Conservation (phyloP, 176 grass and related monocot genomes). For the Cenchrus purpureus region DNA sequence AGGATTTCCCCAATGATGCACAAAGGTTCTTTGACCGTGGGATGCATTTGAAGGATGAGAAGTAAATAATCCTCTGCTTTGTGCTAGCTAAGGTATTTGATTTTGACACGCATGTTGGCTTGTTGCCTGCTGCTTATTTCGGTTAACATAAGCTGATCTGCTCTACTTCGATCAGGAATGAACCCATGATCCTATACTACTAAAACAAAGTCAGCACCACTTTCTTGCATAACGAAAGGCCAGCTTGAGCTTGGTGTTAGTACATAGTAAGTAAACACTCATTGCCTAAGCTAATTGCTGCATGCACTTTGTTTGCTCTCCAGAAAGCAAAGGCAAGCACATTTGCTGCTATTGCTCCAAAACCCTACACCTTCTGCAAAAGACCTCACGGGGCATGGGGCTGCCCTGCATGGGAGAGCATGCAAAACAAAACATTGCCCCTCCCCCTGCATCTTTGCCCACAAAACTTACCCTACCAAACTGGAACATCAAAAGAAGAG, state of each 20-base stretch:
- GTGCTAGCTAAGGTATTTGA: neutral
- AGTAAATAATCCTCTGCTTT: neutral
- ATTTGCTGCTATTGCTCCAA: constrained; percentile 48
- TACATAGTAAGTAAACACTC: constrained; percentile 43
- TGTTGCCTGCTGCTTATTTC: neutral
- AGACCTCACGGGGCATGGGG: constrained; percentile 39
- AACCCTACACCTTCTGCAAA: constrained; percentile 54
- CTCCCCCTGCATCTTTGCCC: neutral
- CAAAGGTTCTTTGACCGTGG: constrained; percentile 36
- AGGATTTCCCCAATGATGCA: constrained; percentile 44
- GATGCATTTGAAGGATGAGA: neutral
- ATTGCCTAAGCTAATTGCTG: constrained; percentile 36
- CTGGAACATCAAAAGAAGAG: constrained; percentile 81
- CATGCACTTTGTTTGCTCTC: constrained; percentile 40
- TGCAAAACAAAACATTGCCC: constrained; percentile 49
- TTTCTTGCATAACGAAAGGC: constrained; percentile 45
- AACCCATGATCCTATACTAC: neutral
- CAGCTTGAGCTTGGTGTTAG: neutral
- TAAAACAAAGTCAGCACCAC: constrained; percentile 42
- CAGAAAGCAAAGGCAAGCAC: constrained; percentile 50
- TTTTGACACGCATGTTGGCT: neutral
- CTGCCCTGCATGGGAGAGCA: constrained; percentile 14
- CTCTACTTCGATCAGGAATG: too few relatives aligned
- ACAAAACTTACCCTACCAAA: constrained; percentile 55
- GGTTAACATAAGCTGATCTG: neutral